phyloP scores from a whole-genome alignment of 2,329 filamentous ascomycete genomes.

The Grosmannia huntii region DNA sequence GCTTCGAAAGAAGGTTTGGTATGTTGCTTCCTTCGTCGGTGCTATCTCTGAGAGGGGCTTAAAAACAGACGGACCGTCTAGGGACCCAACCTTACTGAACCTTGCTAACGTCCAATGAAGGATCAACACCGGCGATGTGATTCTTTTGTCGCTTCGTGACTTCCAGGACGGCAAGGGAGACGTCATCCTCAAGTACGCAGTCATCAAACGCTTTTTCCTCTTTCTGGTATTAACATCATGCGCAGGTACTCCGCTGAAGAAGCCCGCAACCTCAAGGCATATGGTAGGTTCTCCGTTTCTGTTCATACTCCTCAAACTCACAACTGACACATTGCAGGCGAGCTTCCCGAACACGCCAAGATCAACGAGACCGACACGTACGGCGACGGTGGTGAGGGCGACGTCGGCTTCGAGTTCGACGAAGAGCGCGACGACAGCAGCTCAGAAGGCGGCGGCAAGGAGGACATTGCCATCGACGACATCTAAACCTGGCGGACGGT shows the following conservation, averaged over 20 bases:
- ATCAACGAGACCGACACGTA: conserved; percentile 99
- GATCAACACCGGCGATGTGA: conserved; percentile 83
- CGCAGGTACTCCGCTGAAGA: conserved; percentile 66
- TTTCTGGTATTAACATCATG: background rate
- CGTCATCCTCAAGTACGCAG: conserved; percentile 68
- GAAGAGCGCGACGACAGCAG: conserved; percentile 63
- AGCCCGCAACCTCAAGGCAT: conserved; percentile 87
- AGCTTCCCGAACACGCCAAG: conserved; percentile 94
- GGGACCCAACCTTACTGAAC: background rate
- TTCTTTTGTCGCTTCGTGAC: conserved; percentile 66
- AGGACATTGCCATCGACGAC: conserved; percentile 78
- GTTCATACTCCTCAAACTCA: too few species aligned
- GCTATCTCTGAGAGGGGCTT: background rate
- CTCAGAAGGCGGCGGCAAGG: conserved; percentile 38
- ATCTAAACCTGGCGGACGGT: conserved; percentile 46
- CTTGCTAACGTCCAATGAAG: background rate
- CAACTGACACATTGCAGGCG: conserved; percentile 36
- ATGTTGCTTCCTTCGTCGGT: conserved; percentile 58
- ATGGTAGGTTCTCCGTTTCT: conserved; percentile 24
- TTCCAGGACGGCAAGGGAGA: conserved; percentile 87
- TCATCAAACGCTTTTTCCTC: background rate
- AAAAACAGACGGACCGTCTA: background rate
- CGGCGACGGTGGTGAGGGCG: conserved; percentile 82
- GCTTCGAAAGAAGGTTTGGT: conserved; percentile 97
- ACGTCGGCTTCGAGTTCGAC: conserved; percentile 97